Evolutionary conservation across 2,329 filamentous ascomycete species (phyloP).

Genomic region (Arthrobotrys iridis): DNA sequence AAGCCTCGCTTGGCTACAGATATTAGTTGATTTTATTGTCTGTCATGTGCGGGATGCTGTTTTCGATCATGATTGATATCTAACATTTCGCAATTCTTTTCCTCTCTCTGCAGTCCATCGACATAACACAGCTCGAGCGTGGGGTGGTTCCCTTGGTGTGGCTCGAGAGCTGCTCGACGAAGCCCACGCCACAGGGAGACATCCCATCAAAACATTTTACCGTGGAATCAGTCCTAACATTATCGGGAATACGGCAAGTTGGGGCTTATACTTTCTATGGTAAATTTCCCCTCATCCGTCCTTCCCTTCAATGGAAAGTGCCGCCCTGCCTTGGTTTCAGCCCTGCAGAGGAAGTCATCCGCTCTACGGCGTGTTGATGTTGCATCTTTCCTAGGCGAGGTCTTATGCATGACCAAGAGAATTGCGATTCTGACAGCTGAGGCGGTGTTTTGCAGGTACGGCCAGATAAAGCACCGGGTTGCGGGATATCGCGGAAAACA

Average conservation of each 20-base stretch:
- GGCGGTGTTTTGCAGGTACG: conserved; percentile 62
- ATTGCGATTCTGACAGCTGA: conserved; percentile 57
- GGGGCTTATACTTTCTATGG: conserved; percentile 90
- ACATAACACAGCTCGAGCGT: conserved; percentile 37
- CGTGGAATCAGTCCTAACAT: conserved; percentile 90
- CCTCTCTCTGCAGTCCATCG: conserved; percentile 31
- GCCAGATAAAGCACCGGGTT: conserved; percentile 56
- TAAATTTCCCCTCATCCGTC: conserved; percentile 61
- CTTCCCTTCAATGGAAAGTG: conserved; percentile 3
- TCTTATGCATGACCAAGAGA: conserved; percentile 55
- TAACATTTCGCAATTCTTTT: conserved; percentile 13
- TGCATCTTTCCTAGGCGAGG: conserved; percentile 70
- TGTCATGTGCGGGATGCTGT: background rate
- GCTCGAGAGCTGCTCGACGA: conserved; percentile 37
- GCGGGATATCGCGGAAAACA: conserved; percentile 47
- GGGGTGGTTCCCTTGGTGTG: conserved; percentile 47
- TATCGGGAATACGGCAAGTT: conserved; percentile 86
- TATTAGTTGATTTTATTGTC: conserved; percentile 25
- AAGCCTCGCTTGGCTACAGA: conserved; percentile 10
- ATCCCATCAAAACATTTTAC: conserved; percentile 71
- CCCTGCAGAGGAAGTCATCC: conserved; percentile 60
- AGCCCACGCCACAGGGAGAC: conserved; percentile 44
- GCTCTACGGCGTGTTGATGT: conserved; percentile 25
- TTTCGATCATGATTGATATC: conserved; percentile 22
- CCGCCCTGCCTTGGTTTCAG: conserved; percentile 64